Base-by-base conservation (phyloP, 2,329 filamentous ascomycete species). In the Colletotrichum truncatum region DNA sequence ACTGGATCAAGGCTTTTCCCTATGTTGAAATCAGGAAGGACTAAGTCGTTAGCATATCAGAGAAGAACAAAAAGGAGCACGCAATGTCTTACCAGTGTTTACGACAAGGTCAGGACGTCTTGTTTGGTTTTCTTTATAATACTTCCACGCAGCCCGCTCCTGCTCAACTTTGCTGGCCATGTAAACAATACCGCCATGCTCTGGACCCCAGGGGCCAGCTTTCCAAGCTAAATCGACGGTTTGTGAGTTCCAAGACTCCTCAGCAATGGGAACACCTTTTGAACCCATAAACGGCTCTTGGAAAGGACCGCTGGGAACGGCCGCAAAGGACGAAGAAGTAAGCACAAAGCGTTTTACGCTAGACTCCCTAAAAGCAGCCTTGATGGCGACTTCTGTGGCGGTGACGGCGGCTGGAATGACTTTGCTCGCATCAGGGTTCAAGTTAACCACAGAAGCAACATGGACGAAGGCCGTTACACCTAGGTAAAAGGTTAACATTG, bases 311-410 rank as follows among this genome's bases (percentile, higher is more conserved):
- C 45, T 49, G 2, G 60, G 69, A 3, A 73, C 53, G 4, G 63
- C 64, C 0, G 74, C 69, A 2, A 70, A 67, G 0, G 75, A 72
- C 1, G 78, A 80, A 16, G 76, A 78, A 0, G 80, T 82, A 36
- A 78, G 68, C 4, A 84, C 78, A 28, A 84, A 77, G 2, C 78
- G 73, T 58, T 75, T 77, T 1, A 85, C 73, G 5, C 72, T 72
- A 0, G 76, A 66, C 23, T 78, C 73, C 1, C 58, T 67, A 14
- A 72, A 70, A 0, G 81, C 79, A 0, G 79, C 71, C 6, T 78
- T 73, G 6, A 83, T 68, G 10, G 78, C 67, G 6, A 68, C 64
- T 1, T 71, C 26, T 0, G 75, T 70, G 14, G 74, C 75, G 0
- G 64, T 46, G 2, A 83, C 66, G 3, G 71, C 72, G 0, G 46